These are phyloP conservation scores for Flaveria robusta DNA, from an alignment of 129 eudicot species.

Conservation along the genomic window DNA sequence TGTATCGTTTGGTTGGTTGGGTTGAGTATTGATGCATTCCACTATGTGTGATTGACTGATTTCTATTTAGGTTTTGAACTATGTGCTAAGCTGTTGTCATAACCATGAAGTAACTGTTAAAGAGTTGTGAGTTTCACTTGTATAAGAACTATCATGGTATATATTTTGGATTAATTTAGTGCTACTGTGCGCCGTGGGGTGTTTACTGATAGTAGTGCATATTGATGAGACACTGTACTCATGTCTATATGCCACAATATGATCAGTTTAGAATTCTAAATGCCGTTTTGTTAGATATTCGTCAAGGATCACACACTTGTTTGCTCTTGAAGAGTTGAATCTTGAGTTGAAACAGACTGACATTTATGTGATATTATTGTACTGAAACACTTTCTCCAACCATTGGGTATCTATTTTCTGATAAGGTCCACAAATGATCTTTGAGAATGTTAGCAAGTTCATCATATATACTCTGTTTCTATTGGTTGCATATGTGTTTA, in stretches of 20 bases:
- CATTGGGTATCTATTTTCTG: not conserved
- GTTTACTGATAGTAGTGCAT: not conserved
- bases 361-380: no score
- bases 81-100: not conserved
- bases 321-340: not conserved
- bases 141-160: not conserved
- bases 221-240: not conserved
- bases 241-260: not conserved
- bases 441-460: not conserved
- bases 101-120: not conserved
- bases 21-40: not conserved
- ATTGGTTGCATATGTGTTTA: not conserved
- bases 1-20: not conserved
- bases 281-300: not conserved
- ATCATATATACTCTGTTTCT: conserved; percentile 6
- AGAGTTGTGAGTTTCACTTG: conserved; percentile 12
- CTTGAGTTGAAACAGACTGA: not conserved
- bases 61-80: not conserved
- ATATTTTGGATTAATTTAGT: not conserved
- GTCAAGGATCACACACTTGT: not conserved
- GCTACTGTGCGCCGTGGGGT: not conserved
- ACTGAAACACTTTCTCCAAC: conserved; percentile 9
- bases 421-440: not conserved
- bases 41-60: no score
- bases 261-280: not conserved